These are phyloP conservation scores for Penicillium italicum DNA, from an alignment of 2,329 filamentous ascomycete genomes.

Conservation along the genomic window DNA sequence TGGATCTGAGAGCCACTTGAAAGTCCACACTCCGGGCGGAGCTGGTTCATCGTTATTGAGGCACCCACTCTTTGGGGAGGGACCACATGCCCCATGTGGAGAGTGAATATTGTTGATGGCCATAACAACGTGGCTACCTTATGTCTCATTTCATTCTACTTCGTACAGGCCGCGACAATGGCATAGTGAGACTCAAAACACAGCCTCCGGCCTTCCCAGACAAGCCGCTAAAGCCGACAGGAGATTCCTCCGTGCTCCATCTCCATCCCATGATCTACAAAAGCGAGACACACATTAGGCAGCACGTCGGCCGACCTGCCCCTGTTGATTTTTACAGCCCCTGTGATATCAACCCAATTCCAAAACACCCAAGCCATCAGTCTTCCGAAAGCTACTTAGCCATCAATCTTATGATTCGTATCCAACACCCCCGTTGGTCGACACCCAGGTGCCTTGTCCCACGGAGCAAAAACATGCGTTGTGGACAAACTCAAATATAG, in stretches of 20 bases:
- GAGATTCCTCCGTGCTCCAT: background rate
- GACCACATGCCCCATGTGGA: background rate
- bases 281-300: background rate
- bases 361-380: background rate
- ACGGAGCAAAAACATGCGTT: background rate
- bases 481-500: background rate
- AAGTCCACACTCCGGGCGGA: too few species aligned
- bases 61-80: background rate
- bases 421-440: background rate
- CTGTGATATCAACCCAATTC: background rate
- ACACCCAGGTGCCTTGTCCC: background rate
- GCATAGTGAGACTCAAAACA: background rate
- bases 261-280: background rate
- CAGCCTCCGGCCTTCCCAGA: background rate
- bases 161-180: background rate
- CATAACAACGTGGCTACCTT: background rate
- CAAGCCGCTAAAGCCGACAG: background rate
- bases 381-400: background rate
- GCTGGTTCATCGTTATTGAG: background rate
- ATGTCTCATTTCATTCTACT: background rate
- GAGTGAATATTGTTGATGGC: background rate
- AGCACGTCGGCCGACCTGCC: background rate
- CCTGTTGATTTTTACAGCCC: constrained; percentile 3
- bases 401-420: background rate
- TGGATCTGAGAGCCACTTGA: background rate